These are phyloP conservation scores for Monilinia laxa DNA, from an alignment of 2,329 filamentous ascomycete species.

Conservation along the genomic window DNA sequence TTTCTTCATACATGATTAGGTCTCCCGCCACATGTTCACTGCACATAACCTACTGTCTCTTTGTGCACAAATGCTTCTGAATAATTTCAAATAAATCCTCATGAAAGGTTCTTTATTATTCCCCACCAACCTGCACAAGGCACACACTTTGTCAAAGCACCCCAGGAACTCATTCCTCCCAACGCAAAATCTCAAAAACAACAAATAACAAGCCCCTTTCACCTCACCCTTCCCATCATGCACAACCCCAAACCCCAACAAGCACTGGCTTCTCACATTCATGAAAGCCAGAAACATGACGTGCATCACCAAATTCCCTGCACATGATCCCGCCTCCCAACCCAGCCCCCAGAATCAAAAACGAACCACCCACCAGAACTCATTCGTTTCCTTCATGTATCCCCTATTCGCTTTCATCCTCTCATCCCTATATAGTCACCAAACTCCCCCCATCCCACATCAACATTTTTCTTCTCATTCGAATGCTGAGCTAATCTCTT, in stretches of 20 bases:
- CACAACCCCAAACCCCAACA: not conserved
- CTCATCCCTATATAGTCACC: not conserved
- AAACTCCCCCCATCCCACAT: not conserved
- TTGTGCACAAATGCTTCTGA: not conserved
- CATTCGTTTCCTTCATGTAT: slow-evolving; percentile 11
- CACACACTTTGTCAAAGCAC: not conserved
- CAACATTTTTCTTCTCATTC: not conserved
- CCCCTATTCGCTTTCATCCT: slow-evolving; percentile 14
- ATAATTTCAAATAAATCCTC: not conserved
- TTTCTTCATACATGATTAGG: not conserved
- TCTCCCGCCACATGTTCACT: not conserved
- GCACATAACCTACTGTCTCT: no score
- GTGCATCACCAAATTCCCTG: not conserved
- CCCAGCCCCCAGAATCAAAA: not conserved
- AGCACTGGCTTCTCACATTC: not conserved
- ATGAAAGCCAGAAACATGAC: not conserved
- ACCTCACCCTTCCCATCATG: not conserved
- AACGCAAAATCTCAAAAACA: not conserved
- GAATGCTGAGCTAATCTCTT: no score
- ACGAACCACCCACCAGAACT: not conserved
- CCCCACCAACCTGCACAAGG: not conserved
- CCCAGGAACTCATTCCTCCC: not conserved
- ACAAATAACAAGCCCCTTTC: not conserved
- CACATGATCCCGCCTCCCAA: not conserved
- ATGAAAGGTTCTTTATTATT: not conserved